phyloP scores from a whole-genome alignment of 2,329 filamentous ascomycete genomes.

The Colletotrichum sp. region DNA sequence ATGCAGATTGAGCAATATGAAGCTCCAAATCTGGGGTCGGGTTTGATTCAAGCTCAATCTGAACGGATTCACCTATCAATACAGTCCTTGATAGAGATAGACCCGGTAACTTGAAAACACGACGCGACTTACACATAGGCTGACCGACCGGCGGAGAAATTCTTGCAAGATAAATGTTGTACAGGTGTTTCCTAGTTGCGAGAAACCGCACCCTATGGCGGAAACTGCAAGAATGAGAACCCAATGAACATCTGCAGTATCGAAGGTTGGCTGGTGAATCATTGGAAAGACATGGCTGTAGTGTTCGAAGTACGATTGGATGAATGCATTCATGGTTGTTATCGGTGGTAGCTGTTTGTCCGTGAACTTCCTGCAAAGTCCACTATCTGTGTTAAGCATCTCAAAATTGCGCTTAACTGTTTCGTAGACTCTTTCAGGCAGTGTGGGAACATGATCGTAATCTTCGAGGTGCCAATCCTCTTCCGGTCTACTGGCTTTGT shows the following conservation, averaged over 20 bases:
- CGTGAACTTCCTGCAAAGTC: not conserved
- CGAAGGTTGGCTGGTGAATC: not conserved
- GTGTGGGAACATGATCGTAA: not conserved
- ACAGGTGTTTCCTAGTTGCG: not conserved
- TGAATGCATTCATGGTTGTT: not conserved
- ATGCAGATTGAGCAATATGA: not conserved
- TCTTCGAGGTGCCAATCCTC: not conserved
- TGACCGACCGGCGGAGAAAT: not conserved
- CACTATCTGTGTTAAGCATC: not conserved
- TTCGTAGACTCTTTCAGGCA: not conserved
- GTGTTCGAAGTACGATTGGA: not conserved
- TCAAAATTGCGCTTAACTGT: accelerated
- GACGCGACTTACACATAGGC: not conserved
- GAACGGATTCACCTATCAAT: not conserved
- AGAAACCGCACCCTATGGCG: not conserved
- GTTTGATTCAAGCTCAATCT: not conserved
- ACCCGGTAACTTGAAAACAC: too few relatives aligned
- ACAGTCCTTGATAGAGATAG: not conserved
- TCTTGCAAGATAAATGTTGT: not conserved
- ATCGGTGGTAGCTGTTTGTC: not conserved
- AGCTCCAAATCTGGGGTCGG: not conserved
- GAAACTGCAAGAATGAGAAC: not conserved
- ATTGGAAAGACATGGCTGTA: not conserved
- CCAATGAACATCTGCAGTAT: not conserved
- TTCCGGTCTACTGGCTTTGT: not conserved